These are phyloP conservation scores for Wickerhamomyces sp. DNA, from an alignment of 1,139 yeast species.

Conservation along the genomic window DNA sequence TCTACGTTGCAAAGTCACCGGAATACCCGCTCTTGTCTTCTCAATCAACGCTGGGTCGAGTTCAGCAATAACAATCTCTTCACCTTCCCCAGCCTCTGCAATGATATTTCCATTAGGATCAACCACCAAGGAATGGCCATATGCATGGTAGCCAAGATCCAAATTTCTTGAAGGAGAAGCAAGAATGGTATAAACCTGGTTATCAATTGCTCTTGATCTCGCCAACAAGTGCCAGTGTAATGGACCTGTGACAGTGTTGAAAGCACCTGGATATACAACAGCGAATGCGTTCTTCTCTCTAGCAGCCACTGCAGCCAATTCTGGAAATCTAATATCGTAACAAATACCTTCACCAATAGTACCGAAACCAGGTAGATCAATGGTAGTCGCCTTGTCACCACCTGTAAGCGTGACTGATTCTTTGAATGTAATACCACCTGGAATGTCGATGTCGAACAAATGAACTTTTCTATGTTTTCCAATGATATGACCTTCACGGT, in stretches of 20 bases:
- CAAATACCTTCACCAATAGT: slow-evolving; percentile 86
- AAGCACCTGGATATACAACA: slow-evolving; percentile 92
- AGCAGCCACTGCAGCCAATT: slow-evolving; percentile 76
- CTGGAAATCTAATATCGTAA: slow-evolving; percentile 92
- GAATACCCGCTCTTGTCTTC: slow-evolving; percentile 59
- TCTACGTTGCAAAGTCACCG: slow-evolving; percentile 73
- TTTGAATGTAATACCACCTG: slow-evolving; percentile 80
- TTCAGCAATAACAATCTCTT: slow-evolving; percentile 70
- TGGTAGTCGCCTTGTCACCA: slow-evolving; percentile 76
- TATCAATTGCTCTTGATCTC: slow-evolving; percentile 83
- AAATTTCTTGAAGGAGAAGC: slow-evolving; percentile 88
- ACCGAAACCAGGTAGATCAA: slow-evolving; percentile 59
- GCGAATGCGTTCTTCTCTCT: slow-evolving; percentile 68
- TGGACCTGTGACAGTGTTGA: slow-evolving; percentile 94
- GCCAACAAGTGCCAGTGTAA: slow-evolving; percentile 90
- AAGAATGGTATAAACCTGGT: slow-evolving; percentile 70
- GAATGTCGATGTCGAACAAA: slow-evolving; percentile 86
- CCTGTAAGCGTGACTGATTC: slow-evolving; percentile 73
- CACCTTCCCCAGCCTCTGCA: slow-evolving; percentile 71
- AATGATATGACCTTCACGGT: slow-evolving; percentile 65
- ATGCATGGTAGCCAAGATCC: slow-evolving; percentile 75
- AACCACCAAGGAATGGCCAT: slow-evolving; percentile 81
- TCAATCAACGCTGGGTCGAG: slow-evolving; percentile 53
- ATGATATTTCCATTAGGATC: slow-evolving; percentile 70
- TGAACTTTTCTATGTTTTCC: slow-evolving; percentile 90